These are phyloP conservation scores for Fusarium algeriense DNA, from an alignment of 2,329 filamentous ascomycete genomes.

Conservation along the genomic window DNA sequence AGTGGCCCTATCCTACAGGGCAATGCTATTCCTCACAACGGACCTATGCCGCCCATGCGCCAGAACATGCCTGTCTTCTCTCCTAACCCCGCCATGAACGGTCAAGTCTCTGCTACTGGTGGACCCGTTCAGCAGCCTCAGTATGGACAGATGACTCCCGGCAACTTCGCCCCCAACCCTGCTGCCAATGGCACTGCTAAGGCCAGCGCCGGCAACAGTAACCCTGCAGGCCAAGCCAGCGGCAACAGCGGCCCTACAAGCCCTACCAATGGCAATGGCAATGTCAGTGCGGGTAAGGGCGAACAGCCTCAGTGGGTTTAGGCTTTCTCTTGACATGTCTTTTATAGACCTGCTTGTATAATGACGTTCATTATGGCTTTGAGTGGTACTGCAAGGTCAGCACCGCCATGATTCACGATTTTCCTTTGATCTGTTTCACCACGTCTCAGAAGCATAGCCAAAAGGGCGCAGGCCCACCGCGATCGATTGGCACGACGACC, in stretches of 20 bases:
- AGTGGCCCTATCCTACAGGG: conserved; percentile 53
- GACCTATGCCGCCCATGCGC: conserved; percentile 44
- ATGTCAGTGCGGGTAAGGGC: conserved; percentile 42
- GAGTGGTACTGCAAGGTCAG: conserved; percentile 52
- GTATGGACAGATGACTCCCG: conserved; percentile 47
- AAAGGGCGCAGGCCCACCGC: conserved; percentile 42
- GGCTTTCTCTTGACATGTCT: conserved; percentile 43
- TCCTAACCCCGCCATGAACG: conserved; percentile 49
- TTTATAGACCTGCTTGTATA: conserved; percentile 51
- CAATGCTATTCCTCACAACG: conserved; percentile 45
- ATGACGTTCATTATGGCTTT: conserved; percentile 46
- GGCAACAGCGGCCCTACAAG: conserved; percentile 25
- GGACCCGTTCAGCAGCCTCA: conserved; percentile 48
- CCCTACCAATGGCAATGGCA: conserved; percentile 28
- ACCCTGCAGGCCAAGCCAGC: conserved; percentile 26
- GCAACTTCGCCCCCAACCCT: conserved; percentile 37
- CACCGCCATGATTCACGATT: conserved; percentile 58
- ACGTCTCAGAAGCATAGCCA: conserved; percentile 44
- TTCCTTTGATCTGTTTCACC: conserved; percentile 54
- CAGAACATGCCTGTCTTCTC: conserved; percentile 54
- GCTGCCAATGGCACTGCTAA: conserved; percentile 9
- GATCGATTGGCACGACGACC: conserved; percentile 47
- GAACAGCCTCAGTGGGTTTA: conserved; percentile 58
- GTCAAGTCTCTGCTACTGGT: conserved; percentile 45
- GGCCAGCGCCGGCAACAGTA: conserved; percentile 14